Evolutionary conservation across 148 eudicot genomes (phyloP), one percentile per base, ranked within the genome.

Genomic region (Mesembryanthemum crystallinum): DNA sequence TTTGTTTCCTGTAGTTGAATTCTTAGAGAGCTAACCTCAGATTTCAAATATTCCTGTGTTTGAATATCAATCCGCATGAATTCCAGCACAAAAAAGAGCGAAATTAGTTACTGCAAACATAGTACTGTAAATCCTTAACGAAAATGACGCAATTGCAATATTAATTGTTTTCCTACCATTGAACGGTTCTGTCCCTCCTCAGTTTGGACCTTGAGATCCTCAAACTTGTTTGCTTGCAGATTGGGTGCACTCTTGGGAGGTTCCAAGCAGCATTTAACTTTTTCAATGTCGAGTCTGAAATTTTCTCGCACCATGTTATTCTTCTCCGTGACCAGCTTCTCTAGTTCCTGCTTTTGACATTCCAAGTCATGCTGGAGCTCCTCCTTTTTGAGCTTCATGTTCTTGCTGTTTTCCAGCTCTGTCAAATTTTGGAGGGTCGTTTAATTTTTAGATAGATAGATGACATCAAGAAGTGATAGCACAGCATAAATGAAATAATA

Each of bases 381-480:
- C 79, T 76, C 73, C 9, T 55, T 71, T 55, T 80, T 74, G 43
- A 70, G 62, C 72, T 71, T 57, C 83, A 76, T 64, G 24, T 32
- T 58, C 33, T 42, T 66, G 57, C 20, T 76, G 67, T 64, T 71
- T 76, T 37, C 18, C 35, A 55, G 57, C 70, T 54, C 83, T 76
- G 23, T 37, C 64, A 32, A 79, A 42, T 61, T 43, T 58, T n/a
- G 4, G 30, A 18, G 20, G 8, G 7, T 1, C 7, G 32, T 4
- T 64, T 1, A 65, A 55, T 9, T 0, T 60, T 20, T 28, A 20
- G 30, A 10, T 25, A 49, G 25, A 4, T 43, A 77, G n/a, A 57
- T 37, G 24, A 20, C 12, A 15, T 14, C 35, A 57, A 57, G 21
- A 23, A 69, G 73, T n/a, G n/a, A n/a, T n/a, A n/a, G 10, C 1